Base-by-base conservation (phyloP, 495 filamentous ascomycete genomes). In the Neurospora hispaniola region DNA sequence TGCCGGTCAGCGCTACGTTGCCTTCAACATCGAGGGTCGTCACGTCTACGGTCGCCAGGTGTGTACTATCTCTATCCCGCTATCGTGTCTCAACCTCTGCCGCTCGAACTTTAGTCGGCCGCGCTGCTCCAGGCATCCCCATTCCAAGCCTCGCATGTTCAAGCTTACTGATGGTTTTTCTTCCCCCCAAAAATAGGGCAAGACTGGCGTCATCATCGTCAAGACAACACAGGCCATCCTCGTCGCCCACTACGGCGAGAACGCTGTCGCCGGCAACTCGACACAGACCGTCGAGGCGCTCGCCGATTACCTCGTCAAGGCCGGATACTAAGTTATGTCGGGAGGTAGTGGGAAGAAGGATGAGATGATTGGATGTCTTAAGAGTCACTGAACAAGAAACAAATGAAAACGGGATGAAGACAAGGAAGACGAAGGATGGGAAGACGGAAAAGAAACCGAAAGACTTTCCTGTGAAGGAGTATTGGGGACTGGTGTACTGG, bases 21-120 rank as follows among this genome's bases (percentile, higher is more conserved):
- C 87, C 75, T 85, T 92, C 81, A 90, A 88, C 74, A 87, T 90
- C 66, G 90, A 93, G 71, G 93, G 92, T 11, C 84, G 90, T 81
- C 91, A 89, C 84, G 80, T 98, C 74, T 96, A 97, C 82, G 92
- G 87, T 74, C 93, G 93, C 86, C 88, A 94, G 88, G 95, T 97
- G 85, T 42, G 85, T 77, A 43, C 42, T 43, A 18, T 43, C 14
- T 43, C 14, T 18, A 16, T 43, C 14, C 42, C 70, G 42, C 18
- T 59, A 20, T 20, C n/a, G 5, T 46, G 18, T 8, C 42, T 35
- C 23, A 40, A 27, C 42, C 40, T 12, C 69, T 9, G 8, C 39
- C 39, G 39, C 39, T 9, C 39, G 39, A 40, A 40, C 9, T 40
- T 9, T 40, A 40, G 39, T 40, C 39, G 38, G 39, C 39, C 9